Conservation (phyloP, 1,284 basidiomycete genomes). For the Melampsora abietis-canadensis region DNA sequence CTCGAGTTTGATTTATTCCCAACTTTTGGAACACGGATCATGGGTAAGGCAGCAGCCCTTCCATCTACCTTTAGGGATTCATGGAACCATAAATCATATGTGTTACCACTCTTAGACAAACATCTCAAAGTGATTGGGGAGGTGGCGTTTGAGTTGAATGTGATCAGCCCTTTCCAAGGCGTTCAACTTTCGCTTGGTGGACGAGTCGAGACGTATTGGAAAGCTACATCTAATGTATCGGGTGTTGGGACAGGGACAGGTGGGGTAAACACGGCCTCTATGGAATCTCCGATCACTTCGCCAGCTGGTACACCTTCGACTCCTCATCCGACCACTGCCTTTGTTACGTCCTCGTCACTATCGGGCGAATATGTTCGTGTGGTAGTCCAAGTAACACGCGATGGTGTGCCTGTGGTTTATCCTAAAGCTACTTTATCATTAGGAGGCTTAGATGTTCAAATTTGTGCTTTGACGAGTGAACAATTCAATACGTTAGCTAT, state of each 20-base stretch:
- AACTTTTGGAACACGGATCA: constrained; percentile 96
- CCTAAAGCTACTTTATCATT: constrained; percentile 14
- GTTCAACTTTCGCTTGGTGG: constrained; percentile 95
- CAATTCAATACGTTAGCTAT: constrained; percentile 31
- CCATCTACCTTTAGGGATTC: constrained; percentile 69
- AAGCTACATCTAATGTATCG: constrained; percentile 60
- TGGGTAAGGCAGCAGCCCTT: constrained; percentile 85
- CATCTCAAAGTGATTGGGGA: constrained; percentile 92
- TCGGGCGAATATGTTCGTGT: constrained; percentile 81
- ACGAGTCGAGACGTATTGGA: constrained; percentile 94
- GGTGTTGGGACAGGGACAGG: constrained; percentile 19
- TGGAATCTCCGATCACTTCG: constrained; percentile 38
- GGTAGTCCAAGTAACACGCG: constrained; percentile 63
- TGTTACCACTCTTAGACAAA: constrained; percentile 83
- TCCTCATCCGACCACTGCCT: constrained; percentile 49
- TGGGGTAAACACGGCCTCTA: background rate
- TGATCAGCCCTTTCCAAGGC: constrained; percentile 85
- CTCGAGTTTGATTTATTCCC: constrained; percentile 95
- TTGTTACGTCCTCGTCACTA: constrained; percentile 77
- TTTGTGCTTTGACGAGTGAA: constrained; percentile 13
- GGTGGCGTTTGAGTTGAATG: constrained; percentile 82
- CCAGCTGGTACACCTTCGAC: constrained; percentile 29
- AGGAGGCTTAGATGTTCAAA: constrained; percentile 14
- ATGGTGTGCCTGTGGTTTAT: constrained; percentile 37
- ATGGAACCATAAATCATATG: constrained; percentile 58